phyloP scores from a whole-genome alignment of 768 basidiomycete genomes.

The Boletus reticulatus region DNA sequence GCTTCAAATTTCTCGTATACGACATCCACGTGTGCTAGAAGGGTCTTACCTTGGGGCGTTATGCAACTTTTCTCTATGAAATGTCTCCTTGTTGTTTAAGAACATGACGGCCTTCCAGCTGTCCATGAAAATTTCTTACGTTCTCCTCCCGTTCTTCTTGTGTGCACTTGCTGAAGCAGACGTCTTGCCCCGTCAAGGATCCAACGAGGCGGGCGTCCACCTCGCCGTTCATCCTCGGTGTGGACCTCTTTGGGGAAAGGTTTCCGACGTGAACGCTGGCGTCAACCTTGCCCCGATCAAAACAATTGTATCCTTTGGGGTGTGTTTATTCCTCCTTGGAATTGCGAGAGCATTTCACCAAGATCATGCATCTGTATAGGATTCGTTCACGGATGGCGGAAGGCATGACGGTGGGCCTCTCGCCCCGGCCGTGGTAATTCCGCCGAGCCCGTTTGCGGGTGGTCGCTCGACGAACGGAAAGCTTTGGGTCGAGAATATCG shows the following conservation, averaged over 20 bases:
- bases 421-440: conserved; percentile 38
- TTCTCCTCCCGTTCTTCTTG: not conserved
- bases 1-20: not conserved
- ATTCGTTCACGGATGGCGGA: conserved; percentile 52
- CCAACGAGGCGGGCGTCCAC: conserved; percentile 27
- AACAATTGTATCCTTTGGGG: conserved; percentile 54
- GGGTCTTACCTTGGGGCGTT: too few species aligned
- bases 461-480: conserved; percentile 50
- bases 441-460: conserved; percentile 46
- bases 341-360: not conserved
- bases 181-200: conserved; percentile 10
- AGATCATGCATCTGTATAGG: conserved; percentile 24
- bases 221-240: conserved; percentile 49
- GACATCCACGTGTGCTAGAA: not conserved
- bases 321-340: conserved; percentile 9
- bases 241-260: conserved; percentile 37
- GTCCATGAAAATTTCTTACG: not conserved
- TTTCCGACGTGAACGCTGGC: conserved; percentile 50
- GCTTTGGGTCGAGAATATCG: conserved; percentile 50
- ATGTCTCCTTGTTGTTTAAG: not conserved
- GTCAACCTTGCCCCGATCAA: conserved; percentile 35
- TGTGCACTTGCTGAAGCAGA: conserved; percentile 10
- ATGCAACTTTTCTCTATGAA: not conserved
- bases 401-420: conserved; percentile 46
- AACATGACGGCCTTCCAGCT: not conserved